Evolutionary conservation across 2,329 filamentous ascomycete species (phyloP).

Genomic region (Alternaria sp.): DNA sequence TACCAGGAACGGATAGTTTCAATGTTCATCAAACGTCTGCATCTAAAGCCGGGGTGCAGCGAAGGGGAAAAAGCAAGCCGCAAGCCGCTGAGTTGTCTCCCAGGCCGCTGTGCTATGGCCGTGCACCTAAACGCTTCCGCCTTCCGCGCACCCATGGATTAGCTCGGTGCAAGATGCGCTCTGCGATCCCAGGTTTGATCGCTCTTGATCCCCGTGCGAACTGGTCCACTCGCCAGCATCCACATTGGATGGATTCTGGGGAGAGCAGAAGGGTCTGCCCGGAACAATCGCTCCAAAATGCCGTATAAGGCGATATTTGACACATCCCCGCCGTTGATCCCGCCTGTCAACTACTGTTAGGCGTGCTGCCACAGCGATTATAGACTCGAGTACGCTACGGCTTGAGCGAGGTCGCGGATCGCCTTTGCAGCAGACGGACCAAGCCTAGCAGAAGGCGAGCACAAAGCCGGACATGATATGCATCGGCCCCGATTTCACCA

Average conservation of each 20-base stretch:
- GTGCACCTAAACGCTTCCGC: slow-evolving; percentile 44
- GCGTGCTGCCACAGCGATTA: slow-evolving; percentile 20
- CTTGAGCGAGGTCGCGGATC: slow-evolving; percentile 30
- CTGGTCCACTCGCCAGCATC: slow-evolving; percentile 23
- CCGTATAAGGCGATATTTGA: slow-evolving; percentile 28
- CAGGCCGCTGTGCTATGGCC: slow-evolving; percentile 27
- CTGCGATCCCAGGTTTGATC: slow-evolving; percentile 25
- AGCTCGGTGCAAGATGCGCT: slow-evolving; percentile 29
- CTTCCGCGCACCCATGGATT: slow-evolving; percentile 36
- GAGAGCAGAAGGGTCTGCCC: slow-evolving; percentile 16
- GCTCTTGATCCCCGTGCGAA: slow-evolving; percentile 24
- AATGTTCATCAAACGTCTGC: slow-evolving; percentile 39
- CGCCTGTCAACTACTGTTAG: slow-evolving; percentile 32
- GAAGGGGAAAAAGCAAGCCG: slow-evolving; percentile 38
- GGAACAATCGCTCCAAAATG: slow-evolving; percentile 25
- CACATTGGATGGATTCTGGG: slow-evolving; percentile 23
- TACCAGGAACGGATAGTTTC: slow-evolving; percentile 37
- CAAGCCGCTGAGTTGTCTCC: slow-evolving; percentile 29
- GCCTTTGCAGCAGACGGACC: slow-evolving; percentile 38
- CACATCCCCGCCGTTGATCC: slow-evolving; percentile 41
- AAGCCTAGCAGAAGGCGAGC: slow-evolving; percentile 16
- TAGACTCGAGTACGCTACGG: slow-evolving; percentile 17
- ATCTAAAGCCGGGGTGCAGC: slow-evolving; percentile 32
- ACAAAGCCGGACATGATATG: slow-evolving; percentile 26
- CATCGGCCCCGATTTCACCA: slow-evolving; percentile 17